Evolutionary conservation across 768 basidiomycete species (phyloP), one percentile per base, ranked within the genome.

Genomic region (Suillus spraguei): DNA sequence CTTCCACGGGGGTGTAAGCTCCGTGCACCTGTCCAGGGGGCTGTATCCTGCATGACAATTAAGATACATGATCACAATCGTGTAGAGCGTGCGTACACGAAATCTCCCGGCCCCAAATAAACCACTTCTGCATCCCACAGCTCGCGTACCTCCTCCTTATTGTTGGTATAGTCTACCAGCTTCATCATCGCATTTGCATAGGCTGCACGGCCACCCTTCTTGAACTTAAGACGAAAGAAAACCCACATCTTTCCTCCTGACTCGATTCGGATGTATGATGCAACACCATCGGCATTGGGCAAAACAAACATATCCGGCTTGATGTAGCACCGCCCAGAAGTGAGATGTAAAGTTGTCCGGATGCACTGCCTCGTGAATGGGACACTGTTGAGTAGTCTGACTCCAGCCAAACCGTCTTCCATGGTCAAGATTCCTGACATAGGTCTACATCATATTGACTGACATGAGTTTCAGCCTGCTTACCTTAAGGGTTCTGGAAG

Each of bases 381-480:
- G 42, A n/a, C 42, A 44, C 42, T 44, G 42, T n/a, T 44, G 42
- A 1, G 4, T n/a, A 4, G 20, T 44, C 20, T 44, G 42, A 44
- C 20, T 44, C 42, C 42, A 44, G 0, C 42, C 42, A n/a, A 44
- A 44, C 6, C 9, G 20, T 20, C 42, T 0, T 44, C 42, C 42
- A 2, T 44, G 42, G n/a, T 44, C 42, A 0, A 44, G 42, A 10
- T 44, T 44, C n/a, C 20, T 44, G 9, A 44, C 8, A 4, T 0
- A 0, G 0, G 3, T 9, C 20, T 9, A 44, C 1, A 4, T 44
- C 4, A n/a, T 10, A 4, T n/a, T 10, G 8, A 44, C 20, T 9
- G 5, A 10, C 2, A n/a, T n/a, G 10, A 44, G 9, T 8, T 20
- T 0, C 3, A 10, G 8, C 0, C 4, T 4, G 8, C 42, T 44